phyloP scores from a whole-genome alignment of 768 basidiomycete species.

The Psilocybe cyanescens region DNA sequence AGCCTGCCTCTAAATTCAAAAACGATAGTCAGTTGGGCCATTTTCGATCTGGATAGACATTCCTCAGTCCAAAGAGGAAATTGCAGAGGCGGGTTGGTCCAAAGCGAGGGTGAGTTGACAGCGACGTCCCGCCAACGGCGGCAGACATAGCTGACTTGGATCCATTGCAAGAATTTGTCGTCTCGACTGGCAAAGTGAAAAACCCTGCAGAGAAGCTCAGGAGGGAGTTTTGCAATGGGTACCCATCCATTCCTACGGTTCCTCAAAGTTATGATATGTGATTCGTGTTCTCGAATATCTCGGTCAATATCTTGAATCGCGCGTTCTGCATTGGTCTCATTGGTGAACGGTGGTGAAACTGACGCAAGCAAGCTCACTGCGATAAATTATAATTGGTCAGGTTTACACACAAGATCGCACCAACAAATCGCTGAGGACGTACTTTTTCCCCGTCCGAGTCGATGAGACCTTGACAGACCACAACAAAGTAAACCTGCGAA shows the following conservation, averaged over 20 bases:
- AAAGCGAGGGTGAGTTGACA: constrained; percentile 8
- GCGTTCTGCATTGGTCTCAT: background rate
- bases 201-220: constrained; percentile 8
- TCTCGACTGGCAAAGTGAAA: background rate
- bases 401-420: no score
- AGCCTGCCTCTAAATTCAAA: background rate
- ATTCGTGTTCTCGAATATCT: constrained; percentile 2
- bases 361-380: background rate
- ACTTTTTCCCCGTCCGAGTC: no score
- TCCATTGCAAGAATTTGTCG: background rate
- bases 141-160: constrained; percentile 6
- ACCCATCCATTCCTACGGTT: constrained; percentile 6
- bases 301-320: constrained; percentile 4
- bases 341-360: background rate
- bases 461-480: no score
- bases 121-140: constrained; percentile 9
- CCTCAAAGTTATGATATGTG: background rate
- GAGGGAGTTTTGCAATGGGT: constrained; percentile 8
- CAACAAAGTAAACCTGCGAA: no score
- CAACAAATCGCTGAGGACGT: no score
- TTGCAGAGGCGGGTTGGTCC: background rate
- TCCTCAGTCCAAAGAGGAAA: background rate
- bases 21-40: constrained; percentile 1
- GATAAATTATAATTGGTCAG: no score
- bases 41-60: constrained; percentile 9